Evolutionary conservation across 305 asterid species (phyloP), one percentile per base, ranked within the genome.

Genomic region (Fraxinus latifolia): DNA sequence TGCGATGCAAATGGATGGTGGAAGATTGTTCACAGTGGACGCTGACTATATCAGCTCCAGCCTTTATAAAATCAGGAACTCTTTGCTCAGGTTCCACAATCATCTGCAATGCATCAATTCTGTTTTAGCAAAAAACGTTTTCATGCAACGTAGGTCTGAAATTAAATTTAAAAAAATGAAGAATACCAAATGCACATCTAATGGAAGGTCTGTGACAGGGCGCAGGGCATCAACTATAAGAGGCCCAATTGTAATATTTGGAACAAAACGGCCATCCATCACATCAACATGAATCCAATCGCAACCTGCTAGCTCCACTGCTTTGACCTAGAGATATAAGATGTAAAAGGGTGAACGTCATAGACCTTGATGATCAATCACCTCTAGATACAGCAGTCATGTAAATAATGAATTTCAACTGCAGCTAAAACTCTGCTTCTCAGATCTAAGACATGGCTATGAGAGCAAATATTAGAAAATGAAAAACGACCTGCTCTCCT

Each of bases 231-330:
- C 98, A 14, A 96, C 99, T 39, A 96, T 80, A 2, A 96, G 95
- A 79, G 99, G 99, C 44, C 99, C 99, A 47, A 96, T 95, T 62
- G 99, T 96, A 82, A 96, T 96, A 87, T 96, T 96, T 74, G 99
- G 99, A 79, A 95, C 99, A 85, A 96, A 96, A 19, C 94, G 96
- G 62, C 98, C 98, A 37, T 96, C 99, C 99, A 96, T 96, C 86
- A 96, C 99, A 89, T 96, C 99, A 81, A 96, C 98, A 84, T 96
- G 99, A 89, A 96, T 96, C 99, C 99, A 96, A 82, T 96, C 99
- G 50, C 99, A 96, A 79, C 99, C 98, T 9, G 99, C 99, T 90
- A 88, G 74, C 91, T 96, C 99, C 15, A 96, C 93, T 62, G 99
- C 99, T 91, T 96, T 95, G 65, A 96, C 95, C 99, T 96, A 86